These are phyloP conservation scores for Arthrobotrys conoides DNA, from an alignment of 2,329 filamentous ascomycete species.

Conservation along the genomic window DNA sequence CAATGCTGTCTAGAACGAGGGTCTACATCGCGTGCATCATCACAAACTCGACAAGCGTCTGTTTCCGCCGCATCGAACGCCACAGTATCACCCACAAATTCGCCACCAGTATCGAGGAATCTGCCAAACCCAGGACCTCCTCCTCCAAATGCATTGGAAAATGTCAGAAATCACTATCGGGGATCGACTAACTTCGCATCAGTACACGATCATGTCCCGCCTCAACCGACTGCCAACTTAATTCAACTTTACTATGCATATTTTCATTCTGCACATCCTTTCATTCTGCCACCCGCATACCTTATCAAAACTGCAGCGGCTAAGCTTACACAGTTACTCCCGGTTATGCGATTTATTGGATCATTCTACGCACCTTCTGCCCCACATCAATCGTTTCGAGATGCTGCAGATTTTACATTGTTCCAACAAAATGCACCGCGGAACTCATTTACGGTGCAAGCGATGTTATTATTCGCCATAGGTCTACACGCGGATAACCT, in stretches of 20 bases:
- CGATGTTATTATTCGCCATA: slow-evolving; percentile 81
- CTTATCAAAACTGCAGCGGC: slow-evolving; percentile 61
- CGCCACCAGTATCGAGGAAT: slow-evolving; percentile 45
- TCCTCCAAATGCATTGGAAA: slow-evolving; percentile 60
- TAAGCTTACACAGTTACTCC: slow-evolving; percentile 66
- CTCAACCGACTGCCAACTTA: slow-evolving; percentile 63
- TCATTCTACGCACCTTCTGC: slow-evolving; percentile 66
- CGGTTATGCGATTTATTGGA: slow-evolving; percentile 66
- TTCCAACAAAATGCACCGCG: slow-evolving; percentile 70
- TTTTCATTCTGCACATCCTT: slow-evolving; percentile 64
- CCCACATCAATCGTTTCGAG: slow-evolving; percentile 70
- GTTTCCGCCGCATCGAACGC: slow-evolving; percentile 50
- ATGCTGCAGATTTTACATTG: slow-evolving; percentile 73
- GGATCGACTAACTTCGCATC: slow-evolving; percentile 62
- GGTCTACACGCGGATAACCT: slow-evolving; percentile 83
- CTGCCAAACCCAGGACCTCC: slow-evolving; percentile 41
- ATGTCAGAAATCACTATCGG: slow-evolving; percentile 62
- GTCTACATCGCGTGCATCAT: slow-evolving; percentile 54
- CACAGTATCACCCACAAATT: slow-evolving; percentile 54
- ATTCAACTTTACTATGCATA: slow-evolving; percentile 66
- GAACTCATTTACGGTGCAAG: slow-evolving; percentile 80
- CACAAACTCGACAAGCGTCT: slow-evolving; percentile 56
- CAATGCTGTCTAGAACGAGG: slow-evolving; percentile 39
- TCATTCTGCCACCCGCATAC: slow-evolving; percentile 63
- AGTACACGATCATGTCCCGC: slow-evolving; percentile 61